Conservation (phyloP, 306 rosid genomes). For the Begonia loranthoides region DNA sequence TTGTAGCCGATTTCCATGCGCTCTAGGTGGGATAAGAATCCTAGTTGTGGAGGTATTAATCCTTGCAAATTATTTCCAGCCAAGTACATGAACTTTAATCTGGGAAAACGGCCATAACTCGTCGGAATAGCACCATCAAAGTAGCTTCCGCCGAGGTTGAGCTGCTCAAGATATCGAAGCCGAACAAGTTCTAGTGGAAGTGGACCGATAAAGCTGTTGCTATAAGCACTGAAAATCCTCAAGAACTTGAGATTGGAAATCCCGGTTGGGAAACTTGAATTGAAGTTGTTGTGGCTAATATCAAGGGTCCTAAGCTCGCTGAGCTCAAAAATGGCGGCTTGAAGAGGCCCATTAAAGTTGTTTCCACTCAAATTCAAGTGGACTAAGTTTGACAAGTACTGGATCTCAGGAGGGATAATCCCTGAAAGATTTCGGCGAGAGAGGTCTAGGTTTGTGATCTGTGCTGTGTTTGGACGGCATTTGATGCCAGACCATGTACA, state of each 20-base stretch:
- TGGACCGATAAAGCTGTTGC: constrained; percentile 72
- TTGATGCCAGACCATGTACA: constrained; percentile 82
- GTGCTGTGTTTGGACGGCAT: constrained; percentile 47
- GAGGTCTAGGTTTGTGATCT: constrained; percentile 53
- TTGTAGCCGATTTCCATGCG: constrained; percentile 88
- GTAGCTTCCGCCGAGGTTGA: constrained; percentile 93
- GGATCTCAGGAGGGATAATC: constrained; percentile 42
- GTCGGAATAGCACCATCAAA: constrained; percentile 49
- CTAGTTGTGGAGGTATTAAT: constrained; percentile 42
- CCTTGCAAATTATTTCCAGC: constrained; percentile 71
- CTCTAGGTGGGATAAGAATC: constrained; percentile 36
- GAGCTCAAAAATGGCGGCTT: constrained; percentile 45
- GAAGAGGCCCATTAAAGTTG: constrained; percentile 44
- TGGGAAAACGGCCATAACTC: constrained; percentile 38
- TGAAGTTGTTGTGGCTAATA: constrained; percentile 61
- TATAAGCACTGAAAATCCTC: constrained; percentile 57
- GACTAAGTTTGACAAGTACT: constrained; percentile 32
- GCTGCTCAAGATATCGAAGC: constrained; percentile 55
- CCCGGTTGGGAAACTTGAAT: constrained; percentile 70
- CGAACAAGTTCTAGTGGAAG: constrained; percentile 38
- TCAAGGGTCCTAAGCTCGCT: constrained; percentile 45
- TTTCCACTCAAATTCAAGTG: constrained; percentile 72
- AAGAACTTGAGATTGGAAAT: constrained; percentile 67
- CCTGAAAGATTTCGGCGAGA: constrained; percentile 78
- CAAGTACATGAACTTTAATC: constrained; percentile 38